phyloP scores from a whole-genome alignment of 2,329 filamentous ascomycete genomes.

The Pyrenochaeta sp. region DNA sequence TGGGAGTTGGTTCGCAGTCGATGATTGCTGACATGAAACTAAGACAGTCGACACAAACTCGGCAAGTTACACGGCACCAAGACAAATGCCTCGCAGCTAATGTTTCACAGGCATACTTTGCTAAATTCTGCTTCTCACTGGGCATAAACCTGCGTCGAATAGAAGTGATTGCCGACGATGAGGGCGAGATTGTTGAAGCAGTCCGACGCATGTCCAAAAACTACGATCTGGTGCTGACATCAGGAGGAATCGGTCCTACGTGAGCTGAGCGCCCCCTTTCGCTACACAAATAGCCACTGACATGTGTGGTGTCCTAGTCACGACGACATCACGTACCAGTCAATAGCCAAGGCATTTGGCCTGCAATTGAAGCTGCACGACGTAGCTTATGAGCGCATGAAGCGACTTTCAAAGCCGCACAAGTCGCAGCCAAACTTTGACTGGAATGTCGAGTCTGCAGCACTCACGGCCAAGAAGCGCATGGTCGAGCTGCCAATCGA shows the following conservation, averaged over 20 bases:
- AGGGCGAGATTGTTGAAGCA: slow-evolving; percentile 88
- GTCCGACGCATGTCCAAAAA: slow-evolving; percentile 83
- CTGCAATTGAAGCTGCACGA: slow-evolving; percentile 80
- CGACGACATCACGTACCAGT: slow-evolving; percentile 97
- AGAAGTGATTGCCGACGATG: slow-evolving; percentile 94
- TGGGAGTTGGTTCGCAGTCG: background rate
- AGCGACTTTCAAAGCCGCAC: slow-evolving; percentile 76
- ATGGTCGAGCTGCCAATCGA: slow-evolving; percentile 92
- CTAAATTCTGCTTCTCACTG: slow-evolving; percentile 71
- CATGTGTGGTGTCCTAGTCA: slow-evolving; percentile 65
- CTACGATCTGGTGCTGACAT: slow-evolving; percentile 96
- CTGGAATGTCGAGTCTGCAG: slow-evolving; percentile 84
- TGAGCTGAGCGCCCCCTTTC: slow-evolving; percentile 56
- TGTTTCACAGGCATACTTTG: slow-evolving; percentile 60
- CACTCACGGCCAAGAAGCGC: slow-evolving; percentile 80
- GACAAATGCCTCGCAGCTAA: slow-evolving; percentile 17
- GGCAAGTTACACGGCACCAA: slow-evolving; percentile 24
- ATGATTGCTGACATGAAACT: slow-evolving; percentile 28
- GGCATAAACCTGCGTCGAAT: slow-evolving; percentile 79
- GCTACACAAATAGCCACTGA: slow-evolving; percentile 27
- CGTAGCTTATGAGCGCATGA: slow-evolving; percentile 83
- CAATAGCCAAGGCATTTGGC: slow-evolving; percentile 88
- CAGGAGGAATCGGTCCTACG: slow-evolving; percentile 95
- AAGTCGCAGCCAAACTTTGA: slow-evolving; percentile 77
- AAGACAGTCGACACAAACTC: slow-evolving; percentile 74